Base-by-base conservation (phyloP, 495 filamentous ascomycete species). In the Tuber aestivum region DNA sequence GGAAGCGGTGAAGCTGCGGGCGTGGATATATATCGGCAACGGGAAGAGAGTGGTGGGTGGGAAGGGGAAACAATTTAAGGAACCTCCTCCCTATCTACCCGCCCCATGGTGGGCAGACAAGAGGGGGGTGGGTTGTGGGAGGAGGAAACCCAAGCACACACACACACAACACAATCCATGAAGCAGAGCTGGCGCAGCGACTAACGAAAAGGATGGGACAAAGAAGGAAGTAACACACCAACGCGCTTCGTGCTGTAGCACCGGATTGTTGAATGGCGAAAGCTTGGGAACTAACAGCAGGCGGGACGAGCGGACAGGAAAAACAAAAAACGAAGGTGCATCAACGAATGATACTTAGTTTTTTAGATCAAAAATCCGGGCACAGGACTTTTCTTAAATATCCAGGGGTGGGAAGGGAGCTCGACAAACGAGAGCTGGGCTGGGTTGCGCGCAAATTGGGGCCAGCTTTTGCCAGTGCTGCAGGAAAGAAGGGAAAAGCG, bases 311-410 rank as follows among this genome's bases (percentile, higher is more conserved):
- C 27, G 35, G 32, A 27, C 27, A 35, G 7, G 56, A 32, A 65
- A 61, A 61, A 61, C 6, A 56, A 61, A 61, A 65, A 65, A 65
- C 32, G 56, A 35, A 65, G 56, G 27, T 35, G 27, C 56, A 65
- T 65, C 56, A 35, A 35, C 56, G 27, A 65, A 65, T 65, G 56
- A 65, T 65, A 65, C 56, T 65, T 65, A 18, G 16, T 65, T 35
- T 78, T 74, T 69, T 70, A 77, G 70, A 77, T 71, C 73, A 72
- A 42, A 76, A 74, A 69, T 79, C 45, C 73, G 72, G 75, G 75
- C 75, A 74, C 76, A 41, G 72, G 72, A 75, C 41, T 56, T 41
- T 50, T 38, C 77, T 79, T 75, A 79, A 77, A 79, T 79, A 79
- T 79, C 78, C 78, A 79, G 75, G 77, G 77, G 76, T 65, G 72